Conservation (phyloP, 2,329 filamentous ascomycete genomes). For the Rutstroemia sp. region DNA sequence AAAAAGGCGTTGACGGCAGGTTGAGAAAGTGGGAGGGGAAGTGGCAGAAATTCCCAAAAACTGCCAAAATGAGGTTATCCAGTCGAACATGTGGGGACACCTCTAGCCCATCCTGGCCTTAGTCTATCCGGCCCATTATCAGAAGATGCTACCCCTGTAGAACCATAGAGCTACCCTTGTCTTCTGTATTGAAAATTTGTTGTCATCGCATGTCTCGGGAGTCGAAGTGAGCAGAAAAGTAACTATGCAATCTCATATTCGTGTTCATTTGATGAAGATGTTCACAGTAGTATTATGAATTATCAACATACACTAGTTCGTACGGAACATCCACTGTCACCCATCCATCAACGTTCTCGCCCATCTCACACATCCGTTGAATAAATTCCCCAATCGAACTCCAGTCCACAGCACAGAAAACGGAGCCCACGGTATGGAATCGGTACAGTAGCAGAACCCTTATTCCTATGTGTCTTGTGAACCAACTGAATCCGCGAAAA, state of each 20-base stretch:
- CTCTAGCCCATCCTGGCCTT: not conserved
- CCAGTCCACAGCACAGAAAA: not conserved
- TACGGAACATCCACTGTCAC: no score
- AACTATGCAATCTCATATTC: no score
- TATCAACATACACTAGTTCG: no score
- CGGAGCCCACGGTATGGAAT: no score
- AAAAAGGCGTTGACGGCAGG: no score
- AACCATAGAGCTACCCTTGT: no score
- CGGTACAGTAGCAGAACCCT: not conserved
- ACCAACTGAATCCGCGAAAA: not conserved
- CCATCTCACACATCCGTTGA: not conserved
- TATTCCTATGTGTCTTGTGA: not conserved
- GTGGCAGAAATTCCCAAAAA: no score
- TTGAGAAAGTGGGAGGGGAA: no score
- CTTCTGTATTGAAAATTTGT: not conserved
- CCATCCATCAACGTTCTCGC: no score
- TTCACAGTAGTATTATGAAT: no score
- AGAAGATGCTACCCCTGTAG: not conserved
- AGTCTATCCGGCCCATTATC: not conserved
- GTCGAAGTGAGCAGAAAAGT: not conserved
- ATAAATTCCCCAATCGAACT: not conserved
- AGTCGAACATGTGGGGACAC: not conserved
- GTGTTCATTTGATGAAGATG: no score
- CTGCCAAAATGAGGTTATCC: not conserved
- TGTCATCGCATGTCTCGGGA: conserved; percentile 3